Evolutionary conservation across 768 basidiomycete genomes (phyloP), one percentile per base, ranked within the genome.

Genomic region (Tylopilus intermedius): DNA sequence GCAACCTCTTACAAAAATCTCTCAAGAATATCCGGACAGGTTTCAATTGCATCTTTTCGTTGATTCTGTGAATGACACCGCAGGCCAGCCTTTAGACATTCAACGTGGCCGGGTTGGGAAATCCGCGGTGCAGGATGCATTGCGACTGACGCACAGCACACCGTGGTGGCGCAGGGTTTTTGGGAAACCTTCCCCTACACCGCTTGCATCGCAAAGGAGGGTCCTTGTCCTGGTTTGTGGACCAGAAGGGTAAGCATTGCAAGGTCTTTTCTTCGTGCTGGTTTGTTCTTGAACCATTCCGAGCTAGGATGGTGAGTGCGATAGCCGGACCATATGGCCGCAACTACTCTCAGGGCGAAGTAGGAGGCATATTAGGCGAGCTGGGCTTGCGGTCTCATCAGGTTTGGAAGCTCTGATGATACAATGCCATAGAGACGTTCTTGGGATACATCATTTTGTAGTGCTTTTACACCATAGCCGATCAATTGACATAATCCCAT

Each of bases 221-320:
- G 69, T 75, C 6, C 64, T 92, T 51, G 86, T 92, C 63, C 68
- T 93, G 11, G 79, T 93, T 4, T 93, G 88, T 67, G 90, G 90
- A 26, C 91, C 90, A n/a, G 86, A 91, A 55, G 76, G 77, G 90
- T 91, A 67, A 62, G 84, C 68, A 24, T 51, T 21, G 1, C 49
- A 50, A 29, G 0, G 18, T 35, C 57, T 39, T 9, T 21, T 42
- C 9, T 37, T 15, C 10, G 4, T 41, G 8, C 29, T 8, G 42
- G 29, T 26, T 21, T 49, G 21, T 35, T 47, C 44, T 54, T 54
- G 30, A 35, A 32, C 35, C 5, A 18, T 37, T 42, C 10, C 15
- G 29, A 54, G 32, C 35, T 48, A 92, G 90, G 45, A 90, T 92
- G 90, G 76, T 91, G 45, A 71, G 66, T 45, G 78, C 83, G 10